These are phyloP conservation scores for Chamaecyparis obtusa DNA, from an alignment of 75 land plant genomes.

Conservation along the genomic window DNA sequence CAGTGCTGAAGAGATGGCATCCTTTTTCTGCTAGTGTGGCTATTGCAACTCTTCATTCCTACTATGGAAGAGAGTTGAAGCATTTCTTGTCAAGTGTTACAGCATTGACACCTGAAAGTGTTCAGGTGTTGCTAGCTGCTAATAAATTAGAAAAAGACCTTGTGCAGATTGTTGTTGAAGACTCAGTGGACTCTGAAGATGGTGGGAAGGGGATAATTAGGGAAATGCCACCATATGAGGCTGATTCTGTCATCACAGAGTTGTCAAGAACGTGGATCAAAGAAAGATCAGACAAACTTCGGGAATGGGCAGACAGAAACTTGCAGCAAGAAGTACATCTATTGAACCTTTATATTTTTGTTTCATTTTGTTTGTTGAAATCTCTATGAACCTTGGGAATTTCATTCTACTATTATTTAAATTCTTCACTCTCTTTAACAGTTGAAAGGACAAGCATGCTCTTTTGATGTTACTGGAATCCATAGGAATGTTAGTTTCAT, in stretches of 20 bases:
- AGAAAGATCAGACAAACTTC: constrained; percentile 58
- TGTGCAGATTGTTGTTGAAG: constrained; percentile 92
- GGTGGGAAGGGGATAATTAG: constrained; percentile 92
- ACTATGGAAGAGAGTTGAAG: constrained; percentile 86
- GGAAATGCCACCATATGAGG: constrained; percentile 97
- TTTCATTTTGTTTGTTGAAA: background rate
- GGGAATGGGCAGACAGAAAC: constrained; percentile 79
- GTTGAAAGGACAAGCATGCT: background rate
- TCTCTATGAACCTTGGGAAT: background rate
- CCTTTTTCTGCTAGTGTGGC: constrained; percentile 88
- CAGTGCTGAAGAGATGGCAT: constrained; percentile 85
- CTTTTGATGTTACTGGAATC: background rate
- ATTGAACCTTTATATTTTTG: background rate
- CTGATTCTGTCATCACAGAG: constrained; percentile 59
- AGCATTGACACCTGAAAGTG: constrained; percentile 70
- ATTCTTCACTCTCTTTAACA: background rate
- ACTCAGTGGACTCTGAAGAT: constrained; percentile 92
- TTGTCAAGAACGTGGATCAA: constrained; percentile 81
- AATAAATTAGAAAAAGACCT: constrained; percentile 87
- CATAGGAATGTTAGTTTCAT: background rate
- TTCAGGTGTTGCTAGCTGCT: constrained; percentile 72
- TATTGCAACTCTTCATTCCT: constrained; percentile 91
- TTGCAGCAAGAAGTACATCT: constrained; percentile 77
- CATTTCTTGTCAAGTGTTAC: constrained; percentile 70
- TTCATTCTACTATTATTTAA: background rate